Evolutionary conservation across 352 stramenopile species (phyloP), one percentile per base, ranked within the genome.

Genomic region (Phytopythium vexans): DNA sequence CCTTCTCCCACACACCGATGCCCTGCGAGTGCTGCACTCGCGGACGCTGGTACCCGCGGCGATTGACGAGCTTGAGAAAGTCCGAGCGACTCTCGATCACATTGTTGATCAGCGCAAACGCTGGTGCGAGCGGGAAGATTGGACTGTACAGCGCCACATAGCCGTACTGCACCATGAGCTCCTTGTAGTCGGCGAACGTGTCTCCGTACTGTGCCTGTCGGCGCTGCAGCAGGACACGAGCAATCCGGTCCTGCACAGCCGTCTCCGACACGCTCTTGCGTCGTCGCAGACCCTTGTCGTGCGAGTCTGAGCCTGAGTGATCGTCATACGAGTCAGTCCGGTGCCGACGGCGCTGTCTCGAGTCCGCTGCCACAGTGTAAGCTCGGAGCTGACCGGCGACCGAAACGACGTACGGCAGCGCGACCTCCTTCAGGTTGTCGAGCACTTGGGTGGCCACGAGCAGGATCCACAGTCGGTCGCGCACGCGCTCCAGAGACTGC

Each of bases 61-160:
- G 94, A 40, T 84, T 89, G 34, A 84, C 75, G 56, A 98, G 75
- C 60, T 98, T 98, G 64, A 96, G 93, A 12, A 95, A 84, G 70
- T 98, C 89, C 10, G 94, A 86, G 41, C 89, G 79, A 66, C 91
- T 96, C 54, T 94, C 90, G 21, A 98, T 54, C 34, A 96, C 65
- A 58, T 97, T 95, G 64, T 98, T 98, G 34, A 97, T 51, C 41
- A 89, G 80, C 33, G 86, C 86, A 54, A 97, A 94, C 0, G 96
- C 68, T 32, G 92, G 89, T n/a, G 88, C 94, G 11, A 97, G 79
- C 33, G 92, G 92, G 46, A 97, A 84, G 6, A 97, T 75, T 9
- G 92, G 82, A 44, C 83, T 96, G 67, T 97, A 98, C 39, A 93
- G 93, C 45, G 89, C 78, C 4, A 97, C 89, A 61, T 96, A 97